Conservation (phyloP, 1,139 yeast species). For the Debaryomyces coudertii region DNA sequence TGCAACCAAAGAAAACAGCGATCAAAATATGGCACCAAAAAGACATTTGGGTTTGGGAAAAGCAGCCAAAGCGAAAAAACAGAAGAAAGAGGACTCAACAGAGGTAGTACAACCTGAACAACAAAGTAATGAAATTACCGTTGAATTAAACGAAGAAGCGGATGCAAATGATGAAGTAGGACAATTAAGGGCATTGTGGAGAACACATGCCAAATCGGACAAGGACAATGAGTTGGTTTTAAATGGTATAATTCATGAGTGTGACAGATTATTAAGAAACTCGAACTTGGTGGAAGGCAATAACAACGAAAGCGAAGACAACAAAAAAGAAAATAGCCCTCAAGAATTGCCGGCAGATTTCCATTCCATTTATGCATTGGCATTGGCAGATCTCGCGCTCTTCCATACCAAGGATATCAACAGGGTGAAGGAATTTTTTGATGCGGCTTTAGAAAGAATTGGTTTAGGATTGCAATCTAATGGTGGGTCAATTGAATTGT, state of each 20-base stretch:
- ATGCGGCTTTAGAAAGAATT: slow-evolving; percentile 72
- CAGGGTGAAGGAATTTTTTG: slow-evolving; percentile 57
- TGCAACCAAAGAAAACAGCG: slow-evolving; percentile 3
- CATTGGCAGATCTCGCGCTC: slow-evolving; percentile 68
- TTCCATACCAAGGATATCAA: slow-evolving; percentile 48
- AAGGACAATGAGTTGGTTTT: slow-evolving; percentile 65
- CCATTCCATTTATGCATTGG: slow-evolving; percentile 72
- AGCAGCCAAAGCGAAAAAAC: slow-evolving; percentile 55
- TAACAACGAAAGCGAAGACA: slow-evolving; percentile 24
- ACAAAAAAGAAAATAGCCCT: neutral
- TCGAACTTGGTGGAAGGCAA: slow-evolving; percentile 25
- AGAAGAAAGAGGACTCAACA: slow-evolving; percentile 33
- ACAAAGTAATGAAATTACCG: slow-evolving; percentile 52
- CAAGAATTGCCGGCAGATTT: slow-evolving; percentile 55
- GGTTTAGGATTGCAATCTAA: slow-evolving; percentile 58
- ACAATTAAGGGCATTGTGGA: slow-evolving; percentile 74
- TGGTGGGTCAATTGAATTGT: slow-evolving; percentile 48
- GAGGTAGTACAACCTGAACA: slow-evolving; percentile 17
- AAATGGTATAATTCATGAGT: slow-evolving; percentile 89
- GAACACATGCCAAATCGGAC: slow-evolving; percentile 55
- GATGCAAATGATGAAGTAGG: slow-evolving; percentile 79
- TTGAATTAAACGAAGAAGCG: slow-evolving; percentile 69
- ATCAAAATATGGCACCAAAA: slow-evolving; percentile 56
- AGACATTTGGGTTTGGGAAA: slow-evolving; percentile 85
- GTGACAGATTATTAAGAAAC: slow-evolving; percentile 75